A percentile compares a stretch with the other conserved stretches of the same genome.
Evolutionary conservation across 2,329 filamentous ascomycete genomes (phyloP).

Genomic region (Leptographium radiaticola): DNA sequence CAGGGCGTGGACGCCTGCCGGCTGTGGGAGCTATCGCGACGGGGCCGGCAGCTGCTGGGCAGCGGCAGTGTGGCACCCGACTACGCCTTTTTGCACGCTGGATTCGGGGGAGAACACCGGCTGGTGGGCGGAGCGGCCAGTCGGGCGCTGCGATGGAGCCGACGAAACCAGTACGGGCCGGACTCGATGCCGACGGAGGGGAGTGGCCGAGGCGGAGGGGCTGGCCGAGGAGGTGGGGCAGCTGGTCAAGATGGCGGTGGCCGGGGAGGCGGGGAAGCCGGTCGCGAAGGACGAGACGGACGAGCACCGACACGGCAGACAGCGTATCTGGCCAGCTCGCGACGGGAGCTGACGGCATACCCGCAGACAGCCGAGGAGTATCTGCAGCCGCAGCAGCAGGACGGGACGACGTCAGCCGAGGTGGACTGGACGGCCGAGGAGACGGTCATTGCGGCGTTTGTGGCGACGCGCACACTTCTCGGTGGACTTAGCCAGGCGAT

Average conservation of each 20-base stretch:
- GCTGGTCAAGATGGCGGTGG: too few species aligned
- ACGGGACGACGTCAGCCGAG: too few species aligned
- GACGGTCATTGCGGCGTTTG: constrained; percentile 40
- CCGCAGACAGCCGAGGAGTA: constrained; percentile 21
- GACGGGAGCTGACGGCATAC: constrained; percentile 20
- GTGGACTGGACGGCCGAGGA: constrained; percentile 28
- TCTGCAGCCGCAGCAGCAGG: constrained; percentile 10
- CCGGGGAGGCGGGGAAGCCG: too few species aligned
- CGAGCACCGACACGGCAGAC: constrained; percentile 5
- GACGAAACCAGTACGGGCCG: constrained; percentile 25
- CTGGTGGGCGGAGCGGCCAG: constrained; percentile 7
- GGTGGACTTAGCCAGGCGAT: constrained; percentile 46
- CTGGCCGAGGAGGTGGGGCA: constrained; percentile 5
- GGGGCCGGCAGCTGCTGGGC: constrained; percentile 19
- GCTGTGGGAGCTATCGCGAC: constrained; percentile 30
- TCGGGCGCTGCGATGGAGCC: constrained; percentile 21
- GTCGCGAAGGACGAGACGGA: neutral
- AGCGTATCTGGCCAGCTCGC: constrained; percentile 16
- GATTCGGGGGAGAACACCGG: constrained; percentile 1
- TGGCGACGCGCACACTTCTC: constrained; percentile 43
- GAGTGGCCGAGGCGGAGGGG: constrained; percentile 14
- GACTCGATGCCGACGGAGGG: constrained; percentile 24
- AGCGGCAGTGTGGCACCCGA: constrained; percentile 20
- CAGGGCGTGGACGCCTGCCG: constrained; percentile 25
- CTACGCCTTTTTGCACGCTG: constrained; percentile 26